phyloP scores from a whole-genome alignment of 495 filamentous ascomycete species.

The Physcia stellaris region DNA sequence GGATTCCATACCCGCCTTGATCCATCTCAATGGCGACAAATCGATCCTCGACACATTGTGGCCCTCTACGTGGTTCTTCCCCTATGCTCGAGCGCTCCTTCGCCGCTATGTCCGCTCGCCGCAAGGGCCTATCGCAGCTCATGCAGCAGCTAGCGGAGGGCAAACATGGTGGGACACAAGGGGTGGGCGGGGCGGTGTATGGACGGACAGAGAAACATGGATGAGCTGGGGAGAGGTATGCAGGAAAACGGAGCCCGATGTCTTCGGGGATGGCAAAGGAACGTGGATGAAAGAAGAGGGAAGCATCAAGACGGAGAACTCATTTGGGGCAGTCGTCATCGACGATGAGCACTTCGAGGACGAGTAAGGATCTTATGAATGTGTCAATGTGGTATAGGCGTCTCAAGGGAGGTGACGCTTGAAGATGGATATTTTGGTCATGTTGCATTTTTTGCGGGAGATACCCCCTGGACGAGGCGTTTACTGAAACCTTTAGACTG shows the following conservation, averaged over 20 bases:
- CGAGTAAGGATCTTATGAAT: no score
- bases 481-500: no score
- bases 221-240: conserved; percentile 41
- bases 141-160: conserved; percentile 32
- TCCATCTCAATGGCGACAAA: conserved; percentile 36
- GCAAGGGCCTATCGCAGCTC: conserved; percentile 26
- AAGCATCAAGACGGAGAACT: conserved; percentile 8
- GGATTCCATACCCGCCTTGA: conserved; percentile 31
- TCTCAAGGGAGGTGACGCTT: no score
- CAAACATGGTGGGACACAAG: conserved; percentile 39
- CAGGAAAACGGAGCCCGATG: conserved; percentile 30
- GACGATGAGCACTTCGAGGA: no score
- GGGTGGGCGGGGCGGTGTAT: conserved; percentile 44
- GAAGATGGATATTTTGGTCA: no score
- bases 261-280: conserved; percentile 26
- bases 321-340: conserved; percentile 12
- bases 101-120: conserved; percentile 34
- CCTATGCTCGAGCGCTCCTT: conserved; percentile 36
- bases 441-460: no score
- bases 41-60: conserved; percentile 33
- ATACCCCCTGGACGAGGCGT: no score
- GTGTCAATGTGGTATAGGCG: no score
- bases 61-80: conserved; percentile 44
- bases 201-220: conserved; percentile 43
- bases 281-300: conserved; percentile 12